Evolutionary conservation across 306 rosid species (phyloP).

Genomic region (Dalbergia cultrata): DNA sequence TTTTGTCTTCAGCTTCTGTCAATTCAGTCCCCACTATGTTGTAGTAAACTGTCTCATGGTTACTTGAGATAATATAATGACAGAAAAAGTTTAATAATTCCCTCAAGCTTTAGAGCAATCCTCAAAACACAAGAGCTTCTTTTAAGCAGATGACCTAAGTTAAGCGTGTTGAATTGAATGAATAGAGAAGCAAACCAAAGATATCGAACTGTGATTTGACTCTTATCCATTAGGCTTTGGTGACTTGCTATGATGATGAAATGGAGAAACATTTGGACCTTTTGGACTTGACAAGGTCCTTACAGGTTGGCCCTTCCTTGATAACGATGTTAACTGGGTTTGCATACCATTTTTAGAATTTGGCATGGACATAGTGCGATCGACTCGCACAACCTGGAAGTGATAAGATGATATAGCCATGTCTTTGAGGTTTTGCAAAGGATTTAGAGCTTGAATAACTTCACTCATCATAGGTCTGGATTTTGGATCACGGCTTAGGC

Average conservation of each 20-base stretch:
- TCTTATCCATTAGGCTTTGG: conserved; percentile 63
- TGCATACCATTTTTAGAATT: conserved; percentile 65
- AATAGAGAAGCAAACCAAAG: conserved; percentile 42
- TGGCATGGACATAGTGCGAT: conserved; percentile 67
- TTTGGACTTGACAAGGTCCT: conserved; percentile 75
- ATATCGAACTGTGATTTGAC: neutral
- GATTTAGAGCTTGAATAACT: conserved; percentile 78
- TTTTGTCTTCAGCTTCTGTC: conserved; percentile 29
- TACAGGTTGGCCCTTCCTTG: conserved; percentile 72
- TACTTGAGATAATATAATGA: conserved; percentile 38
- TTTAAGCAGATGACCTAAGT: conserved; percentile 31
- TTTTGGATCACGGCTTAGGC: conserved; percentile 93
- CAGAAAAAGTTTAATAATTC: conserved; percentile 28
- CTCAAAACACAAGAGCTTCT: conserved; percentile 42
- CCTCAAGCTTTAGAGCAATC: conserved; percentile 24
- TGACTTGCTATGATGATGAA: conserved; percentile 56
- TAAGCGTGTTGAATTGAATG: conserved; percentile 43
- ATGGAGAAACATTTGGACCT: conserved; percentile 76
- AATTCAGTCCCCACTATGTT: conserved; percentile 2
- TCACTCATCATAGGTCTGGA: conserved; percentile 88
- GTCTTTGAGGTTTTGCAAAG: conserved; percentile 81
- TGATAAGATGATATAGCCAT: conserved; percentile 83
- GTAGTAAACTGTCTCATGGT: conserved; percentile 25
- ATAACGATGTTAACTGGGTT: conserved; percentile 64
- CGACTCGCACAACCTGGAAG: conserved; percentile 73